Base-by-base conservation (phyloP, 2,329 filamentous ascomycete species). In the Hansfordia pulvinata region DNA sequence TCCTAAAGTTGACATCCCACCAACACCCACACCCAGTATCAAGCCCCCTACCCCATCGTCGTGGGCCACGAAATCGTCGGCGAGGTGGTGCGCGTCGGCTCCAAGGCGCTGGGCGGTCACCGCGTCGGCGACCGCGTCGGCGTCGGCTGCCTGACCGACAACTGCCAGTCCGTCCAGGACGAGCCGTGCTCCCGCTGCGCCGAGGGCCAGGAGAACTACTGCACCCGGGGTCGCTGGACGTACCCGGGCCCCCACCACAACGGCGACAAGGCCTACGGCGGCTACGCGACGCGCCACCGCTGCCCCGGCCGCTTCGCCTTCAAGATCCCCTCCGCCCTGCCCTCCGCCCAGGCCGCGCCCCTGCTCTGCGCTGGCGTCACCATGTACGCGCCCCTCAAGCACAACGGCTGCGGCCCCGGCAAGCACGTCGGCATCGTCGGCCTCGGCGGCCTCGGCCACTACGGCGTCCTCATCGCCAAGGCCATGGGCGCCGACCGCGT, bases 281-380 rank as follows among this genome's bases (percentile, higher is more conserved):
- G 62, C 26, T 47, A 47, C 24, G 33, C 36, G 10, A 35, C 33
- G 8, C 29, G 38, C 31, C 33, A 39, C 28, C 36, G 38, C 15
- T 27, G 31, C 5, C 30, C 30, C 6, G 31, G 28, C 11, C 35
- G 33, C 26, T 76, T 76, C 33, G 47, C 44, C 9, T 37, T 57
- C 30, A 51, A 52, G 35, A 54, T 58, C 20, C 52, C 52, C 8
- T 49, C 54, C 13, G 40, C 35, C 9, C 28, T 58, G n/a, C 32
- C 35, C 14, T 43, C 41, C 3, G 45, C 44, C 17, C 36, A 50
- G 20, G 49, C 52, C 9, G 53, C 74, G 11, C 71, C 74, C 4
- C 68, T 80, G 62, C 54, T 80, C 23, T 79, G 75, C 39, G 75
- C 62, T 15, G 75, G 76, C 6, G 62, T 78, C 20, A 80, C 76